These are phyloP conservation scores for Talaromyces amestolkiae DNA, from an alignment of 2,329 filamentous ascomycete genomes.

Conservation along the genomic window DNA sequence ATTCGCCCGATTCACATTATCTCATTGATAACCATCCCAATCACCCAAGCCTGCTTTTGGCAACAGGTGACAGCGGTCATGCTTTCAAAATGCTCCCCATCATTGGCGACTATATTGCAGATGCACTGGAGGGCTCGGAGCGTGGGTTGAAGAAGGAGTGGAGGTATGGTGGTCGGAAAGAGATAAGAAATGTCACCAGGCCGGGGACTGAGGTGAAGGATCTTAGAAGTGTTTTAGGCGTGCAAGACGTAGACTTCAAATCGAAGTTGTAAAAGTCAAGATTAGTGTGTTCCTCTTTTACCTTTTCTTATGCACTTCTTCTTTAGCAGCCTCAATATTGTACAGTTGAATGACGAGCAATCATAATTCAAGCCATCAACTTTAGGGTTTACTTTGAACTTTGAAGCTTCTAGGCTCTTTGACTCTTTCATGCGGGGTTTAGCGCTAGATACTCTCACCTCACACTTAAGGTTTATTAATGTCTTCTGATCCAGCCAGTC, in stretches of 20 bases:
- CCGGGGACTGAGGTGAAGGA: slow-evolving; percentile 12
- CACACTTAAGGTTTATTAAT: neutral
- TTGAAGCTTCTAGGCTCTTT: neutral
- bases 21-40: slow-evolving; percentile 49
- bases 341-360: neutral
- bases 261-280: neutral
- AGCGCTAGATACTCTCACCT: neutral
- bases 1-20: slow-evolving; percentile 55
- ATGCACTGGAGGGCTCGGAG: slow-evolving; percentile 12
- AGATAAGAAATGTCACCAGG: slow-evolving; percentile 10
- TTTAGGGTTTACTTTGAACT: too few relatives aligned
- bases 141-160: slow-evolving; percentile 15
- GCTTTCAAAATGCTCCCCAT: slow-evolving; percentile 18
- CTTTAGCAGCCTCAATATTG: neutral
- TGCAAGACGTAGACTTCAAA: neutral
- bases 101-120: slow-evolving; percentile 16
- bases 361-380: too few relatives aligned
- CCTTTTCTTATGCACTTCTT: neutral
- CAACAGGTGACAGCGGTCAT: slow-evolving; percentile 24
- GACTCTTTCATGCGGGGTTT: neutral
- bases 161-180: slow-evolving; percentile 14
- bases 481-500: neutral
- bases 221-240: neutral
- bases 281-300: neutral
- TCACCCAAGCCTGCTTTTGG: slow-evolving; percentile 7